Evolutionary conservation across 2,329 filamentous ascomycete species (phyloP).

Genomic region (Fusarium temperatum): DNA sequence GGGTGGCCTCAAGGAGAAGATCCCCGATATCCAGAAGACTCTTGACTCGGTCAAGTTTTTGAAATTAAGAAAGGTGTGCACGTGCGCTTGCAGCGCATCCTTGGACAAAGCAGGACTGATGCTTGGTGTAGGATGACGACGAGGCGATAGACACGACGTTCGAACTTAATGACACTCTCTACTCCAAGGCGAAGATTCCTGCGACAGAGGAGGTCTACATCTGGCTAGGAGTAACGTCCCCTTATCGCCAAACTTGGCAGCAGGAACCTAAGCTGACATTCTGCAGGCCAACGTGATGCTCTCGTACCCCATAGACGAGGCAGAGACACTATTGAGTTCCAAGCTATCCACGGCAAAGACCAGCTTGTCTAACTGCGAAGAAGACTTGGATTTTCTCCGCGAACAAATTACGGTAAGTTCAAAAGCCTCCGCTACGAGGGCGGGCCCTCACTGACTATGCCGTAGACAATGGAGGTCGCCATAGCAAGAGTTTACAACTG

Average conservation of each 20-base stretch:
- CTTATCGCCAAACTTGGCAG: not conserved
- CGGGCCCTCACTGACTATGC: not conserved
- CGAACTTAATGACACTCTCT: constrained; percentile 95
- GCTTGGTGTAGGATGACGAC: constrained; percentile 54
- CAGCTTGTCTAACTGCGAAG: constrained; percentile 88
- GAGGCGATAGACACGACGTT: constrained; percentile 91
- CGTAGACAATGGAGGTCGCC: constrained; percentile 94
- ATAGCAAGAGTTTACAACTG: constrained; percentile 99
- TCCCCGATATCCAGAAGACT: constrained; percentile 96
- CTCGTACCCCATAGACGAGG: constrained; percentile 90
- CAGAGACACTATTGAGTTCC: constrained; percentile 77
- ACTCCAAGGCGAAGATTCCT: constrained; percentile 84
- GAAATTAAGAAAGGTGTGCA: constrained; percentile 73
- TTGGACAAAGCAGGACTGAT: constrained; percentile 28
- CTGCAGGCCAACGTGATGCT: constrained; percentile 93
- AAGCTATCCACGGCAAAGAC: constrained; percentile 83
- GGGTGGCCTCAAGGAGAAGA: constrained; percentile 87
- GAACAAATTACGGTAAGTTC: constrained; percentile 90
- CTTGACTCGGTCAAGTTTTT: constrained; percentile 90
- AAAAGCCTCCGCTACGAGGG: not conserved
- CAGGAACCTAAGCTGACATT: constrained; percentile 36
- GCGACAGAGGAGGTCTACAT: constrained; percentile 92
- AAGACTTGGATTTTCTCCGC: constrained; percentile 93
- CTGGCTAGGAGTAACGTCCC: constrained; percentile 81
- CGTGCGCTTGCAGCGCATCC: not conserved